Evolutionary conservation across 2,329 filamentous ascomycete species (phyloP).

Genomic region (Gaeumannomyces sp.): DNA sequence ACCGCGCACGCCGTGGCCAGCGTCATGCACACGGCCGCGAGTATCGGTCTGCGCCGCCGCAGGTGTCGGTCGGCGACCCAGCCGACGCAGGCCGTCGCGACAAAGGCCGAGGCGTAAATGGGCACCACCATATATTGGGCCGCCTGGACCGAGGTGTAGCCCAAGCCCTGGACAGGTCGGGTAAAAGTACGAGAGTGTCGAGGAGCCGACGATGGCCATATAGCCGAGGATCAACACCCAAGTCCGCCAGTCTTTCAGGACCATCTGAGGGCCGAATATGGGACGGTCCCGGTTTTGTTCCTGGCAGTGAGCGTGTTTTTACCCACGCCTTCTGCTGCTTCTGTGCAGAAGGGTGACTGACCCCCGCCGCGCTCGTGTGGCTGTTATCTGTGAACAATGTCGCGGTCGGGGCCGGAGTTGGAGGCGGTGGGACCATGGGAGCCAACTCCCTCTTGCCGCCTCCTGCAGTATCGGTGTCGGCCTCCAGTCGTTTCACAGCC

Average conservation of each 20-base stretch:
- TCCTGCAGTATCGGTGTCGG: slow-evolving; percentile 44
- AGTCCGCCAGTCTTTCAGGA: slow-evolving; percentile 32
- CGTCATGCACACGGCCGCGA: slow-evolving; percentile 38
- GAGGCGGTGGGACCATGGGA: too few species aligned
- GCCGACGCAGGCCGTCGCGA: slow-evolving; percentile 39
- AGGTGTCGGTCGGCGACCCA: slow-evolving; percentile 41
- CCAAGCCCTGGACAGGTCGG: slow-evolving; percentile 44
- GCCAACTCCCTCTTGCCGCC: slow-evolving; percentile 39
- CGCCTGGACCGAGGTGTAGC: slow-evolving; percentile 33
- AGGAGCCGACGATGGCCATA: slow-evolving; percentile 34
- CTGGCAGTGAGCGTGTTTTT: slow-evolving; percentile 39
- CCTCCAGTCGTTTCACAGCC: slow-evolving; percentile 51
- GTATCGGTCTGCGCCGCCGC: slow-evolving; percentile 39
- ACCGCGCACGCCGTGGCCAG: slow-evolving; percentile 32
- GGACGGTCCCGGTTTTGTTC: slow-evolving; percentile 20
- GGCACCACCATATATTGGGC: slow-evolving; percentile 47
- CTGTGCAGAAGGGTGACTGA: too few species aligned
- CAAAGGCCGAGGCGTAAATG: slow-evolving; percentile 47
- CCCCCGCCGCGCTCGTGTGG: too few species aligned
- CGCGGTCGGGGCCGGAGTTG: too few species aligned
- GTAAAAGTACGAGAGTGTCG: slow-evolving; percentile 48
- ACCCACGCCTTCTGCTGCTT: slow-evolving; percentile 14
- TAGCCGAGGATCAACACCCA: slow-evolving; percentile 36
- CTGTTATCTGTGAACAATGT: too few species aligned
- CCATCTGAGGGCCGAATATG: slow-evolving; percentile 20